Base-by-base conservation (phyloP, 495 filamentous ascomycete genomes). In the Sabuloglossum arenarium region DNA sequence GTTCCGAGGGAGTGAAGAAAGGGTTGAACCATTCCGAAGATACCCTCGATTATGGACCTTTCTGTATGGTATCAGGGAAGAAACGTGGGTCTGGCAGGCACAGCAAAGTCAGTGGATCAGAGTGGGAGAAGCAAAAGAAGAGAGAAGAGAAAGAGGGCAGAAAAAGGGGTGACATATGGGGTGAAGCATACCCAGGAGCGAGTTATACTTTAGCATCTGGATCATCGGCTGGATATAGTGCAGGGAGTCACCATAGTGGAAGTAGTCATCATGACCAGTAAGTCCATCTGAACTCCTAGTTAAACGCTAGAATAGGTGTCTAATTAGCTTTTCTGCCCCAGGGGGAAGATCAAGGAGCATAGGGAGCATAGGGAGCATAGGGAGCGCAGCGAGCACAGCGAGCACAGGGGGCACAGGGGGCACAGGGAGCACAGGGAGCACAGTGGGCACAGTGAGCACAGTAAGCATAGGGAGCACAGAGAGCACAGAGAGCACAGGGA, bases 1-100 rank as follows among this genome's bases (percentile, higher is more conserved):
- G 57, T 32, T 47, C 57, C 39, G 57, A 56, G 54, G 54, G 57
- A 28, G 57, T 59, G 31, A 56, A 51, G 16, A 28, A 42, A 23
- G 57, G 57, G 8, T 14, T 39, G 2, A 59, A 59, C 46, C 57
- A 58, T 49, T 6, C 12, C 12, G 55, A 25, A 8, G 39, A n/a
- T 42, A 28, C 19, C 19, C 53, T 5, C 14, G 55, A 31, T 6
- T 5, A 12, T 29, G 34, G 37, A 27, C 4, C 12, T 11, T 11
- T 27, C 25, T 16, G 39, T 16, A 43, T 43, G n/a, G 39, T 1
- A n/a, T 21, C 39, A 21, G 47, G 23, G 47, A 51, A 29, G 24
- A 51, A 28, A 21, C 47, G 28, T 12, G 47, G 47, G 11, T 27
- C n/a, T 29, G 47, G 47, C 6, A 51, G 47, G 14, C 47, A 51